Conservation (phyloP, 352 stramenopile genomes). For the Paralagenidium karlingii region DNA sequence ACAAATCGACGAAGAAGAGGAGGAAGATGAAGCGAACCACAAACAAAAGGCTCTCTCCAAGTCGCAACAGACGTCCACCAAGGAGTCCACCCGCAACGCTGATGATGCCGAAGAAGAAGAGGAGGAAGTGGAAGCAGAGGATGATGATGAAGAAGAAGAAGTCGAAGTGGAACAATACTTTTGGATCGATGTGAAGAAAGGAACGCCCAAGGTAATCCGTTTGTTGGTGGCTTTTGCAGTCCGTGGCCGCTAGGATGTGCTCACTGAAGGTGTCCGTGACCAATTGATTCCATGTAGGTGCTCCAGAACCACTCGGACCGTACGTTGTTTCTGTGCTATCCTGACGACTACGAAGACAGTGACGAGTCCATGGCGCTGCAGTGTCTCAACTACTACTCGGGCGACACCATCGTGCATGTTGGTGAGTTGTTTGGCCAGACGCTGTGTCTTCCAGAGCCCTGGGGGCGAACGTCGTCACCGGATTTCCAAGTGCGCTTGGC, state of each 20-base stretch:
- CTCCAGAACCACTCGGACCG: constrained; percentile 65
- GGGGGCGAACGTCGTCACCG: constrained; percentile 82
- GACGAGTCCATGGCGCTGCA: constrained; percentile 82
- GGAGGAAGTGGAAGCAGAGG: constrained; percentile 5
- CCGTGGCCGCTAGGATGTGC: neutral
- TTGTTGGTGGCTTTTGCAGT: no score
- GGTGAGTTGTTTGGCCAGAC: constrained; percentile 88
- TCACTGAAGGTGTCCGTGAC: neutral
- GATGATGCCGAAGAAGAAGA: constrained; percentile 7
- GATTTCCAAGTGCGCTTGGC: constrained; percentile 88
- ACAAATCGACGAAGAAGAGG: constrained; percentile 14
- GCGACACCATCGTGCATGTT: constrained; percentile 88
- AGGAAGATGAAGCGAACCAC: constrained; percentile 10
- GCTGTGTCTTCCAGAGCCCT: constrained; percentile 78
- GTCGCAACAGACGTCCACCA: no score
- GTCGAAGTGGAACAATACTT: constrained; percentile 76
- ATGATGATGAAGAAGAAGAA: constrained; percentile 41
- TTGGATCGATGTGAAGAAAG: constrained; percentile 67
- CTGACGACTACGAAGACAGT: constrained; percentile 85
- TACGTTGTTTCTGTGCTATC: constrained; percentile 90
- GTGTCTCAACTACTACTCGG: constrained; percentile 85
- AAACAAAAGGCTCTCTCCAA: no score
- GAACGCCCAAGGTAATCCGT: constrained; percentile 40
- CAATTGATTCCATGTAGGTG: constrained; percentile 13
- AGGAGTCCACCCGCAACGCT: constrained; percentile 9